These are phyloP conservation scores for Camellia oleifera DNA, from an alignment of 179 eudicot species.

Conservation along the genomic window DNA sequence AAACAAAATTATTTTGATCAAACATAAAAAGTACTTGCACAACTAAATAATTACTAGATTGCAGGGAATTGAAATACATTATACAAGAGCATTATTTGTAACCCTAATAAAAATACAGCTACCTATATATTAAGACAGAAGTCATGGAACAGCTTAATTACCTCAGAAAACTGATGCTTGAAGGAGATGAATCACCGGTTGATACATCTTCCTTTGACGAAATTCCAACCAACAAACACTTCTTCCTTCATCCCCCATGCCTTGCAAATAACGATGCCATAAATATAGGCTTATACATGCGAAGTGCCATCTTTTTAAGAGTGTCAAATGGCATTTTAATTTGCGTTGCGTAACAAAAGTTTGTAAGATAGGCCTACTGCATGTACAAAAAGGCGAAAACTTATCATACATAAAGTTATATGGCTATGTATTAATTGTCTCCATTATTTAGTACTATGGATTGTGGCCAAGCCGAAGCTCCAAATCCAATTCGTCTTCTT, in stretches of 20 bases:
- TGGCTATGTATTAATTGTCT: not conserved
- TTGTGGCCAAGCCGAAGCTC: conserved; percentile 58
- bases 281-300: not conserved
- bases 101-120: conserved; percentile 12
- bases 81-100: not conserved
- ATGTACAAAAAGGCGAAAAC: not conserved
- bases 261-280: too few relatives aligned
- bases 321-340: not conserved
- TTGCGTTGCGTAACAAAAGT: not conserved
- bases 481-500: conserved; percentile 39
- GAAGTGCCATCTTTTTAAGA: not conserved
- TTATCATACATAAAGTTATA: not conserved
- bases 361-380: not conserved
- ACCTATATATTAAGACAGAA: not conserved
- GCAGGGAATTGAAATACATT: not conserved
- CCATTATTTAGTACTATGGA: conserved; percentile 7
- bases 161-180: not conserved
- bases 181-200: not conserved
- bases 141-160: not conserved
- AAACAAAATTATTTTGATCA: not conserved
- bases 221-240: not conserved
- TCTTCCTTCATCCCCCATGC: not conserved
- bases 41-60: conserved; percentile 5
- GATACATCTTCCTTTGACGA: not conserved
- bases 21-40: not conserved